Conservation (phyloP, 208 protist species). For the Histomonas meleagridis region DNA sequence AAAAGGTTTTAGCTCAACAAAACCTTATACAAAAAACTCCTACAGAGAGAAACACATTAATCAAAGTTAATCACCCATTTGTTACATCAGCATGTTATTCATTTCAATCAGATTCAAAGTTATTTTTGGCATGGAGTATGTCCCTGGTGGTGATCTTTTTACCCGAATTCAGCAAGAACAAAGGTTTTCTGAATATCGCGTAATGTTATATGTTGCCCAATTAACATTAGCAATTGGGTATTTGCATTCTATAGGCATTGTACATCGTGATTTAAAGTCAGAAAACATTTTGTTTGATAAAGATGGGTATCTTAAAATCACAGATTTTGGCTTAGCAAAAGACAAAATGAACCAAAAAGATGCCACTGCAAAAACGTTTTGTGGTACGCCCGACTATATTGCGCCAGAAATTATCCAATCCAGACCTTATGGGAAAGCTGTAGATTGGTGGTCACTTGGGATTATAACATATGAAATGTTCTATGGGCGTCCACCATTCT, state of each 20-base stretch:
- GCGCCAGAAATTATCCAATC: background rate
- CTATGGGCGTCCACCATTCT: background rate
- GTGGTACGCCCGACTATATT: constrained; percentile 27
- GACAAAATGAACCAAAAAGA: background rate
- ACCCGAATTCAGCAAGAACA: background rate
- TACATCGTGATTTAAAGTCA: constrained; percentile 34
- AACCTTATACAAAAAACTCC: no score
- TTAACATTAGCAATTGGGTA: constrained; percentile 1
- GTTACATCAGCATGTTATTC: no score
- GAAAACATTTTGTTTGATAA: constrained; percentile 33
- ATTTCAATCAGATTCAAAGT: background rate
- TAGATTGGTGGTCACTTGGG: constrained; percentile 31
- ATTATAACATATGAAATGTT: constrained; percentile 17
- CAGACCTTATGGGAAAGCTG: background rate
- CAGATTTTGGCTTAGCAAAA: constrained; percentile 32
- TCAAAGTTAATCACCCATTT: no score
- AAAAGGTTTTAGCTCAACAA: no score
- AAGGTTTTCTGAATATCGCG: background rate
- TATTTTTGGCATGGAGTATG: constrained; percentile 34
- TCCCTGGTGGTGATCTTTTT: background rate
- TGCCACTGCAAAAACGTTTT: background rate
- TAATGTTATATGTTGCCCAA: background rate
- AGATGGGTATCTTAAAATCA: background rate
- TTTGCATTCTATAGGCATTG: background rate
- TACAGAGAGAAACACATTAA: background rate